Percentiles rank a stretch among this genome's conserved stretches.
Evolutionary conservation across 768 basidiomycete species (phyloP).

Genomic region (Rhodotorula graminis): DNA sequence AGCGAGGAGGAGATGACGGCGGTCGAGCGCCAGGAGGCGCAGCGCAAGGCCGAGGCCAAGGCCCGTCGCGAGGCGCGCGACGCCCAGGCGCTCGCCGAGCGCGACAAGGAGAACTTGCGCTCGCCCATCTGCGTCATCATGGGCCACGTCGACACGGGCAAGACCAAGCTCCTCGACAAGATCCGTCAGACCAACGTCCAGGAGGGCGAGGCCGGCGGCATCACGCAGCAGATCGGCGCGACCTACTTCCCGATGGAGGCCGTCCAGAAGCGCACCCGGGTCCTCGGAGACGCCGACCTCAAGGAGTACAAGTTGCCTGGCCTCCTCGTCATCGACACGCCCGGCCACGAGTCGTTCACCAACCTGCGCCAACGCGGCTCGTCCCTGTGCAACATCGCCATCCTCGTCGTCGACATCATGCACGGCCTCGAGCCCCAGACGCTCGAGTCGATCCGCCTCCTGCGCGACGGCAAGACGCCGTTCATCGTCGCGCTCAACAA

Average conservation of each 20-base stretch:
- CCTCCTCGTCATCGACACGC: conserved; percentile 92
- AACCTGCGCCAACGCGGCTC: conserved; percentile 92
- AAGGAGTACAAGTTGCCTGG: conserved; percentile 97
- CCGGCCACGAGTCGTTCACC: conserved; percentile 98
- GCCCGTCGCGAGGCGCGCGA: conserved; percentile 70
- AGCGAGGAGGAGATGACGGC: conserved; percentile 57
- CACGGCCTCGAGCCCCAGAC: conserved; percentile 99
- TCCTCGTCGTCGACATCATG: conserved; percentile 98
- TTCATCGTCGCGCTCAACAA: conserved; percentile 99
- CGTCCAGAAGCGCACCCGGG: conserved; percentile 83
- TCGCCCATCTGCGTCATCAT: conserved; percentile 98
- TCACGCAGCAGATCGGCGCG: conserved; percentile 99
- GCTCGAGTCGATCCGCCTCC: conserved; percentile 83
- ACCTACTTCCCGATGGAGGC: conserved; percentile 98
- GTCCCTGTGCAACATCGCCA: conserved; percentile 96
- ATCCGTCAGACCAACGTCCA: conserved; percentile 99
- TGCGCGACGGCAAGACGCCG: conserved; percentile 89
- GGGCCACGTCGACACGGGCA: conserved; percentile 98
- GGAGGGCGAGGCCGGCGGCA: conserved; percentile 98
- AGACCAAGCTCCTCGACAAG: conserved; percentile 97
- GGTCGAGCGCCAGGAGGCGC: conserved; percentile 62
- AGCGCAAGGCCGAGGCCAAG: conserved; percentile 78
- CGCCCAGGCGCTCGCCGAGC: conserved; percentile 75
- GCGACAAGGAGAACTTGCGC: conserved; percentile 82
- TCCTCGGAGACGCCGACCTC: conserved; percentile 77